Percentiles rank a stretch among this genome's conserved stretches.
phyloP scores from a whole-genome alignment of 176 grass and related monocot species.

The Musa schizocarpa region DNA sequence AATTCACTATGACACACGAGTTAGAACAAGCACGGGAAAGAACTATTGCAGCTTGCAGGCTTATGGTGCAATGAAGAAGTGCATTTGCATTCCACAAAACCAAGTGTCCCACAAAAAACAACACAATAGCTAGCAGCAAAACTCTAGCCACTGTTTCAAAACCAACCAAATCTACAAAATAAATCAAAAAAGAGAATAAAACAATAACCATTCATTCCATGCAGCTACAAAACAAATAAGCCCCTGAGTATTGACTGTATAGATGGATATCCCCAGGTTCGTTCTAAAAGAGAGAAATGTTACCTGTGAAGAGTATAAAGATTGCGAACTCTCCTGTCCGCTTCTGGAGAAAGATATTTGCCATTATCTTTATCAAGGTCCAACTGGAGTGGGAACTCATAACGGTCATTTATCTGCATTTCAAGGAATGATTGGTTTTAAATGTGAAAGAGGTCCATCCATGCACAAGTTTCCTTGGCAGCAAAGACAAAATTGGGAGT shows the following conservation, averaged over 20 bases:
- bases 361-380: conserved; percentile 92
- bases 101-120: no score
- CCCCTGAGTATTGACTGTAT: neutral
- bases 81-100: no score
- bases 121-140: no score
- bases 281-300: neutral
- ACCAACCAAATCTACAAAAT: no score
- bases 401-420: conserved; percentile 96
- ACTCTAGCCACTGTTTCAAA: no score
- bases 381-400: conserved; percentile 96
- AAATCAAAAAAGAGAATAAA: no score
- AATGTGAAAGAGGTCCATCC: conserved; percentile 3
- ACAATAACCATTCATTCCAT: no score
- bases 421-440: conserved; percentile 27
- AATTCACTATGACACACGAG: no score
- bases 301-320: conserved; percentile 98
- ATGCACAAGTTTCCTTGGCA: neutral
- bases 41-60: no score
- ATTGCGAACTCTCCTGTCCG: conserved; percentile 85
- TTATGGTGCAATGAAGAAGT: no score
- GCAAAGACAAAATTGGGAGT: no score
- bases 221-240: neutral
- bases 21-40: no score
- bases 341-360: conserved; percentile 92
- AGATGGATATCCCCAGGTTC: neutral